phyloP scores from a whole-genome alignment of 352 stramenopile species.

The Nothophytophthora sp. region DNA sequence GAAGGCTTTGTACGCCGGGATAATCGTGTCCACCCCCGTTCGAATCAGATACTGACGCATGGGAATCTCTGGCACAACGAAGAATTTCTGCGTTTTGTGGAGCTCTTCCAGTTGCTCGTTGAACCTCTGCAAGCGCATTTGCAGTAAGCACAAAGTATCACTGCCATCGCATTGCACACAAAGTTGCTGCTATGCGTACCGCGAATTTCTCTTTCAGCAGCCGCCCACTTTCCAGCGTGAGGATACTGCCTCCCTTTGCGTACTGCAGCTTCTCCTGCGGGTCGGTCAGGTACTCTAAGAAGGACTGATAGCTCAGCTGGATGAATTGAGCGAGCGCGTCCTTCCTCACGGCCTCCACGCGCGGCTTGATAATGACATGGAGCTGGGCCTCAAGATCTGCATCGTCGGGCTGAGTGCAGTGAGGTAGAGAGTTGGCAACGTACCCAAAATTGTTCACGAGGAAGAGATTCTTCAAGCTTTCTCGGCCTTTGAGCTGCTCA shows the following conservation, averaged over 20 bases:
- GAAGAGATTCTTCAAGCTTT: constrained; percentile 84
- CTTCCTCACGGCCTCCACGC: constrained; percentile 82
- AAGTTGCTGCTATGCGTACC: no score
- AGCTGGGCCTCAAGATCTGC: constrained; percentile 55
- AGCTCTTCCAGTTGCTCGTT: constrained; percentile 76
- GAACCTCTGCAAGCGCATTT: constrained; percentile 46
- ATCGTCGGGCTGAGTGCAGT: constrained; percentile 37
- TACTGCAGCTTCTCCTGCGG: constrained; percentile 89
- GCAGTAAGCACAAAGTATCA: not conserved
- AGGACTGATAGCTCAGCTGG: constrained; percentile 67
- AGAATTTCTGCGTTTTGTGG: constrained; percentile 60
- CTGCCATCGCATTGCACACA: not conserved
- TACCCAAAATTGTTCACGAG: constrained; percentile 95
- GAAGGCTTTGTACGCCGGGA: constrained; percentile 90
- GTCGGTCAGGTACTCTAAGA: constrained; percentile 68
- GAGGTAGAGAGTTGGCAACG: constrained; percentile 77
- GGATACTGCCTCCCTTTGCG: constrained; percentile 71
- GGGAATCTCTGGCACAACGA: constrained; percentile 87
- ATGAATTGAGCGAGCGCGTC: constrained; percentile 87
- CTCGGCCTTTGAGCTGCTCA: constrained; percentile 51
- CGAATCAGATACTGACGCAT: constrained; percentile 86
- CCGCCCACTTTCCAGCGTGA: constrained; percentile 90
- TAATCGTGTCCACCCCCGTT: constrained; percentile 82
- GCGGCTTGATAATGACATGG: constrained; percentile 74
- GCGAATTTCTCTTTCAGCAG: constrained; percentile 93